phyloP scores from a whole-genome alignment of 768 basidiomycete genomes.

The Suillus variegatus region DNA sequence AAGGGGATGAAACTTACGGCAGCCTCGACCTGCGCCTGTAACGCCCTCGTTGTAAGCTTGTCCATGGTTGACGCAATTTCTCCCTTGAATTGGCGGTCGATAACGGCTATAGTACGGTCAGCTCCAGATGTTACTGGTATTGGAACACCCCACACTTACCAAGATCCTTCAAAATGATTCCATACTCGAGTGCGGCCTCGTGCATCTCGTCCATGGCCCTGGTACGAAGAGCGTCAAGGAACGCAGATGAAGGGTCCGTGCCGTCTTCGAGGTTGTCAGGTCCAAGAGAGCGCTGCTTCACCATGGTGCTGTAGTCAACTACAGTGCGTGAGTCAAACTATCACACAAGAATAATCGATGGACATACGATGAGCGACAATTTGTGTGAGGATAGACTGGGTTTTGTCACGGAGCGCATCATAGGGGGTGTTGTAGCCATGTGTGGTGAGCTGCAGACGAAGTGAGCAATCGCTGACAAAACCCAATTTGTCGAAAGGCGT shows the following conservation, averaged over 20 bases:
- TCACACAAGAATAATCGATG: slow-evolving; percentile 32
- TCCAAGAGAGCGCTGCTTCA: slow-evolving; percentile 79
- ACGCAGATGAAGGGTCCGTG: slow-evolving; percentile 68
- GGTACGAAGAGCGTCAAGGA: slow-evolving; percentile 79
- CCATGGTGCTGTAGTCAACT: slow-evolving; percentile 62
- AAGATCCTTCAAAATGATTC: slow-evolving; percentile 80
- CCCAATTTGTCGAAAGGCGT: background rate
- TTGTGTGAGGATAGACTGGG: slow-evolving; percentile 84
- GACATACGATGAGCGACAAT: slow-evolving; percentile 76
- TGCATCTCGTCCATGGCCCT: slow-evolving; percentile 89
- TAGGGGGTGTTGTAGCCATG: slow-evolving; percentile 87
- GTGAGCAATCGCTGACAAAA: slow-evolving; percentile 40
- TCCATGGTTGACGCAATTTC: slow-evolving; percentile 87
- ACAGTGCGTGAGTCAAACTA: slow-evolving; percentile 9
- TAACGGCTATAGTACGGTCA: slow-evolving; percentile 59
- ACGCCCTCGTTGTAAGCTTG: slow-evolving; percentile 78
- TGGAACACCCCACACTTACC: slow-evolving; percentile 39
- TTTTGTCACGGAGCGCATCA: slow-evolving; percentile 77
- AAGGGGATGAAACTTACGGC: slow-evolving; percentile 48
- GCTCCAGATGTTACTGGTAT: slow-evolving; percentile 9
- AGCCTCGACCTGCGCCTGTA: slow-evolving; percentile 87
- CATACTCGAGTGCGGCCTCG: slow-evolving; percentile 79
- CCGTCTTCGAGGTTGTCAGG: slow-evolving; percentile 76
- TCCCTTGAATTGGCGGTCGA: slow-evolving; percentile 87
- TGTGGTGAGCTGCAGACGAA: slow-evolving; percentile 60